Evolutionary conservation across 495 filamentous ascomycete genomes (phyloP).

Genomic region (Daldinia grandis): DNA sequence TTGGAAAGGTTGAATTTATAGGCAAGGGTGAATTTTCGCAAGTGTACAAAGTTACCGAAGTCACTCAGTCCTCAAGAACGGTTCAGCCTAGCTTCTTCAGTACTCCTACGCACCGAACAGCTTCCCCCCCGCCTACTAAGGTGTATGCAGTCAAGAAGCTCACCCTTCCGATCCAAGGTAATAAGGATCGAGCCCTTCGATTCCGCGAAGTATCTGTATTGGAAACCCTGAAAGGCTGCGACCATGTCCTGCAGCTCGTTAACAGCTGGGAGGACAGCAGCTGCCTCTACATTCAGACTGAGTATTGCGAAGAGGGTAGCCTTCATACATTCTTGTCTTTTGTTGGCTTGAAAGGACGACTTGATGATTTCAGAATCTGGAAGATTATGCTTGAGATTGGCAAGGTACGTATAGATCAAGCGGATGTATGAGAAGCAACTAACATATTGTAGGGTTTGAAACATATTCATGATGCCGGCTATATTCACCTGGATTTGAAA

Average conservation of each 20-base stretch:
- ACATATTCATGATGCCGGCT: slow-evolving; percentile 85
- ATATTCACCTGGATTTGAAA: slow-evolving; percentile 94
- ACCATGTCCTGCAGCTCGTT: slow-evolving; percentile 82
- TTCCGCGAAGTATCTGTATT: slow-evolving; percentile 83
- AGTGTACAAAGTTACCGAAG: slow-evolving; percentile 79
- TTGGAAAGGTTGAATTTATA: slow-evolving; percentile 76
- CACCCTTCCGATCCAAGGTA: slow-evolving; percentile 76
- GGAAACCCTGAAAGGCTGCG: slow-evolving; percentile 71
- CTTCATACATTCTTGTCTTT: slow-evolving; percentile 81
- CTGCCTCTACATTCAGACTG: slow-evolving; percentile 94
- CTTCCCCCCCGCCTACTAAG: slow-evolving; percentile 50
- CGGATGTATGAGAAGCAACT: not conserved
- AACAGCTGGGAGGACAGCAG: slow-evolving; percentile 83
- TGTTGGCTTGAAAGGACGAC: slow-evolving; percentile 79
- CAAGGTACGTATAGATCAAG: slow-evolving; percentile 63
- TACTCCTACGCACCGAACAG: slow-evolving; percentile 51
- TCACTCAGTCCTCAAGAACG: slow-evolving; percentile 36
- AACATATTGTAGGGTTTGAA: slow-evolving; percentile 72
- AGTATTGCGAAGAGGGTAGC: slow-evolving; percentile 93
- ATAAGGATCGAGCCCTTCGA: slow-evolving; percentile 76
- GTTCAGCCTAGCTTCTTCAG: slow-evolving; percentile 38
- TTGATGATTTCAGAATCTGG: slow-evolving; percentile 98
- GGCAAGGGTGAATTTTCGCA: slow-evolving; percentile 92
- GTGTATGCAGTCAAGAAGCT: slow-evolving; percentile 95
- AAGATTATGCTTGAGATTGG: slow-evolving; percentile 89